Percentiles rank a stretch among this genome's conserved stretches.
These are phyloP conservation scores for Hyaloscypha variabilis DNA, from an alignment of 495 filamentous ascomycete genomes.

Conservation along the genomic window DNA sequence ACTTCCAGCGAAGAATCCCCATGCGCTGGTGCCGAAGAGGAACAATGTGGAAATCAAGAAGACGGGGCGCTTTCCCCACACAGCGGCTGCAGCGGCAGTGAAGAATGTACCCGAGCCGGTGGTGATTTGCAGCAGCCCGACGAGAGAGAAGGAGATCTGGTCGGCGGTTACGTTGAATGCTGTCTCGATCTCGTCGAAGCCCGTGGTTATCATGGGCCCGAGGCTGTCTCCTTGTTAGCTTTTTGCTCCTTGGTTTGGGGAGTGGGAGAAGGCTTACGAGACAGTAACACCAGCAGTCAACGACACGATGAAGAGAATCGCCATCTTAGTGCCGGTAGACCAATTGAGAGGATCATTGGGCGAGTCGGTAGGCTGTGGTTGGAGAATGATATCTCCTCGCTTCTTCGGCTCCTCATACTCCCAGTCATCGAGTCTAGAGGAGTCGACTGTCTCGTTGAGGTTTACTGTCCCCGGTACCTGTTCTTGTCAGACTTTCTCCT, in stretches of 20 bases:
- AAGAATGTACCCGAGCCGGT: constrained; percentile 55
- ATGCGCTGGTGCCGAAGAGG: constrained; percentile 59
- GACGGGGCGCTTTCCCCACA: constrained; percentile 65
- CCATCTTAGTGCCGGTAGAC: constrained; percentile 16
- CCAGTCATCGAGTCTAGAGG: constrained; percentile 18
- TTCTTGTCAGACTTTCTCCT: background rate
- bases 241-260: background rate
- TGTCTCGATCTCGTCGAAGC: constrained; percentile 43
- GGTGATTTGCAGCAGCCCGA: constrained; percentile 47
- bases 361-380: constrained; percentile 55
- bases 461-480: constrained; percentile 20
- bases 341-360: constrained; percentile 57
- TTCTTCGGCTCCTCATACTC: constrained; percentile 24
- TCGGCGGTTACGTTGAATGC: constrained; percentile 43
- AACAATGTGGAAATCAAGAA: constrained; percentile 59
- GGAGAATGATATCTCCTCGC: constrained; percentile 32
- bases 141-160: constrained; percentile 41
- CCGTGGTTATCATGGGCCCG: constrained; percentile 56
- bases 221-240: no score
- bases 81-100: constrained; percentile 62
- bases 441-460: constrained; percentile 22
- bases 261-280: constrained; percentile 5
- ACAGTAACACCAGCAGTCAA: constrained; percentile 22
- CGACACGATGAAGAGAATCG: constrained; percentile 16
- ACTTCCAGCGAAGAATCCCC: constrained; percentile 56